Evolutionary conservation across 495 filamentous ascomycete genomes (phyloP), one percentile per base, ranked within the genome.

Genomic region (Amphirosellinia nigrospora): DNA sequence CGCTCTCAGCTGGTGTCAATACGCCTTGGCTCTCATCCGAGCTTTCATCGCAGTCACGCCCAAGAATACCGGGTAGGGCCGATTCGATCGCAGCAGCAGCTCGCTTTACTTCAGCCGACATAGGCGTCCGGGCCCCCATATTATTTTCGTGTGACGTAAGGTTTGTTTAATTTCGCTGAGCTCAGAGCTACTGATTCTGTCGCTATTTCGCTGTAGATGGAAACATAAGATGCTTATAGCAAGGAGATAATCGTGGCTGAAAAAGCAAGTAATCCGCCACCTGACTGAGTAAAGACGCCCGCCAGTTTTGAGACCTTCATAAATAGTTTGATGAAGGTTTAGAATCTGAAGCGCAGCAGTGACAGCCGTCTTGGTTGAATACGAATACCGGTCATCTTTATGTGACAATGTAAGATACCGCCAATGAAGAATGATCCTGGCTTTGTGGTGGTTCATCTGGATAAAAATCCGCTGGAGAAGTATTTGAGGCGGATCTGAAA

Each of bases 191-290:
- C 61, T 70, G 23, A 70, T 60, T 16, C 32, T 70, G 28, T 70
- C 62, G 30, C 61, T 38, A 52, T 70, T 64, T 26, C 61, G 53
- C 11, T 72, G 69, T 13, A 80, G 64, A 58, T 78, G 76, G 36
- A 80, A 75, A 59, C 81, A 83, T n/a, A 83, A 70, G 28, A 83
- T 77, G 73, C 81, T 82, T 52, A 73, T 74, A 32, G 79, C 81
- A 11, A 81, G 72, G 4, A 83, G 73, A 53, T 81, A 81, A 38
- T 75, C 77, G 65, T 81, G 75, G 28, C 74, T 72, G 58, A 76
- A 75, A 26, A 81, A 43, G 55, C 78, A 81, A 32, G 71, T 75
- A 23, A 80, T 16, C 32, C 79, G 73, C 75, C 81, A 80, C 26
- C 72, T 72, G 48, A 81, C 72, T 32, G 75, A 71, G 38, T 78